Evolutionary conservation across 768 basidiomycete genomes (phyloP).

Genomic region (Auriscalpium orientale): DNA sequence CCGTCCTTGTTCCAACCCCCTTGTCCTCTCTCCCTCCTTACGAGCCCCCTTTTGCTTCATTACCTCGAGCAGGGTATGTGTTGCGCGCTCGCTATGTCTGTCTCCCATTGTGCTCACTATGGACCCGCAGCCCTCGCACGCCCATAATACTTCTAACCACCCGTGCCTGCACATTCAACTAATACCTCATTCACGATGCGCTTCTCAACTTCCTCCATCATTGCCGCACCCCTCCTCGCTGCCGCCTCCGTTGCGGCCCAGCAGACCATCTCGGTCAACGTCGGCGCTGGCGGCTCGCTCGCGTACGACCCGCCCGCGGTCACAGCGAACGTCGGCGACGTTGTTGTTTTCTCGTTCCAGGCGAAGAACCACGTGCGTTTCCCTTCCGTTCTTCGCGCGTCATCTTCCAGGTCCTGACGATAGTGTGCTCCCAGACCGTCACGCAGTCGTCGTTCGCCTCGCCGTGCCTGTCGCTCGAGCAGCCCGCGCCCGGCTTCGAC

Average conservation of each 20-base stretch:
- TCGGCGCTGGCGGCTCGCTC: constrained; percentile 5
- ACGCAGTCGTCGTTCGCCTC: constrained; percentile 28
- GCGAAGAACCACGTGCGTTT: constrained; percentile 15
- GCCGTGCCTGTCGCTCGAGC: constrained; percentile 21
- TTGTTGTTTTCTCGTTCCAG: constrained; percentile 11
- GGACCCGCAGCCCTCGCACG: neutral
- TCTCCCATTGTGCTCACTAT: neutral
- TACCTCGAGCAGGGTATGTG: neutral
- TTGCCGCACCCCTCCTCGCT: constrained; percentile 2
- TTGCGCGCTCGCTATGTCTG: neutral
- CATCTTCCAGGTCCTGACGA: constrained; percentile 1
- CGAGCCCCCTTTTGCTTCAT: too few relatives aligned
- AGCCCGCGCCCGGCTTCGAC: constrained; percentile 15
- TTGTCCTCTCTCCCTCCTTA: too few relatives aligned
- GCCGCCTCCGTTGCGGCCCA: constrained; percentile 3
- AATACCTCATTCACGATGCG: constrained; percentile 2
- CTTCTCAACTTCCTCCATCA: constrained; percentile 6
- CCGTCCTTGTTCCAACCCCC: too few relatives aligned
- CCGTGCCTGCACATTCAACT: neutral
- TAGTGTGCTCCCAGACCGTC: constrained; percentile 20
- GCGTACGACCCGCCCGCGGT: constrained; percentile 8
- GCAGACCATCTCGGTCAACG: constrained; percentile 2
- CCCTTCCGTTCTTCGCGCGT: constrained; percentile 11
- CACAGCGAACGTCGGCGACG: constrained; percentile 18
- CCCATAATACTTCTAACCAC: neutral